Percentiles rank a stretch among this genome's conserved stretches.
These are phyloP conservation scores for Puya raimondii DNA, from an alignment of 176 grass and related monocot species.

Conservation along the genomic window DNA sequence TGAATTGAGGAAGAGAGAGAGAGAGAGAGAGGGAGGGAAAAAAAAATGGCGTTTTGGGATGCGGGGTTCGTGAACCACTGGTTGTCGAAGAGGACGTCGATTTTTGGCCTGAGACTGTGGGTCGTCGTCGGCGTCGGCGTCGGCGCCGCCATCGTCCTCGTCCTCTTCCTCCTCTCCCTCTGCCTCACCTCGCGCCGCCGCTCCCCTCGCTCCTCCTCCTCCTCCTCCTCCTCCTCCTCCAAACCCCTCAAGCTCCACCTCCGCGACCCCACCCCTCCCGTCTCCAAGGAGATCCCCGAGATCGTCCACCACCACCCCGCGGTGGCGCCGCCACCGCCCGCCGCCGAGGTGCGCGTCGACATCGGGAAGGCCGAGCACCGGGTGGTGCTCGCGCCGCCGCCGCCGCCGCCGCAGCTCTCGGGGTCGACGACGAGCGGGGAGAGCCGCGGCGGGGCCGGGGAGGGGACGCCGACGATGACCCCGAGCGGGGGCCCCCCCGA, in stretches of 20 bases:
- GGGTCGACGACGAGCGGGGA: slow-evolving; percentile 22
- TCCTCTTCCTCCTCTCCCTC: slow-evolving; percentile 38
- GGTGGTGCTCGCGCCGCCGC: slow-evolving; percentile 19
- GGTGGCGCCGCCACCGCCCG: slow-evolving; percentile 26
- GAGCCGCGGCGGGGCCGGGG: slow-evolving; percentile 31
- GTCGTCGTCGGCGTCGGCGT: slow-evolving; percentile 41
- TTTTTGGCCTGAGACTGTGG: slow-evolving; percentile 69
- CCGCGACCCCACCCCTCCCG: slow-evolving; percentile 26
- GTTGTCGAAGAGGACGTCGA: slow-evolving; percentile 58
- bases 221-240: slow-evolving; percentile 1
- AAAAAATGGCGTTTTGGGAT: slow-evolving; percentile 30
- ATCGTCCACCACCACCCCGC: slow-evolving; percentile 31
- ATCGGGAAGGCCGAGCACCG: slow-evolving; percentile 42
- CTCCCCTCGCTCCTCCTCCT: slow-evolving; percentile 14
- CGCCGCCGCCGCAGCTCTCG: slow-evolving; percentile 19
- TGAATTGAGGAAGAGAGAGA: background rate
- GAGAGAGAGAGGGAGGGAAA: background rate
- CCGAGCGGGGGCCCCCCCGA: slow-evolving; percentile 24
- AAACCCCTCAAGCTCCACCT: slow-evolving; percentile 52
- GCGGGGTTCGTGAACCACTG: slow-evolving; percentile 36
- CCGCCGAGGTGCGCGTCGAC: slow-evolving; percentile 40
- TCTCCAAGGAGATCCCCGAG: slow-evolving; percentile 43
- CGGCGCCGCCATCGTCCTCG: slow-evolving; percentile 25
- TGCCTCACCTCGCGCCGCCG: slow-evolving; percentile 47
- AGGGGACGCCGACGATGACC: slow-evolving; percentile 13